Base-by-base conservation (phyloP, 306 rosid genomes). In the Calophaca sinica region DNA sequence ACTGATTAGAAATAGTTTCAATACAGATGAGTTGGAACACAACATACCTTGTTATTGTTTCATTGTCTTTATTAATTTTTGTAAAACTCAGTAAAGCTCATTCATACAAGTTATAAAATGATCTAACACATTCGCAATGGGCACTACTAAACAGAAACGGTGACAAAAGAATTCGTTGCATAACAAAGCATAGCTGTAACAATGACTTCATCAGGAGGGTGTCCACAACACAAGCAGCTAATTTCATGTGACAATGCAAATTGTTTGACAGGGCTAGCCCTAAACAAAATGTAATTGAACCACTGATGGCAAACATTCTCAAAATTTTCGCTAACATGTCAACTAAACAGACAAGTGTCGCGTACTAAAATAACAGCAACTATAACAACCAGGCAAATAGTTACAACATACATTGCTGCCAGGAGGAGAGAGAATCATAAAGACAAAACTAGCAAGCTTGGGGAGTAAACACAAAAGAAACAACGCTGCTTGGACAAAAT, bases 341-440 rank as follows among this genome's bases (percentile, higher is more conserved):
- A 79, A 81, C 78, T 77, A 57, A 75, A 77, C 80, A 78, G 82
- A 78, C 81, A 76, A 81, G 80, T 68, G 85, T 79, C 76, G 83
- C 88, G 78, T 69, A 58, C 77, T 82, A 69, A 73, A 80, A 74
- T 77, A 84, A 62, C 88, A 82, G 83, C 81, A 74, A 81, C 79
- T 67, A 68, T 82, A 78, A 78, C 77, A 79, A 76, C 81, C 87
- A 54, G 82, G 78, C 68, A 86, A 63, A 76, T 83, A 86, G 92
- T 83, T 87, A 83, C 96, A 90, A 83, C 96, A 90, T 87, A 85
- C 86, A 78, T 62, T 85, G 90, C 88, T 72, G 88, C 88, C 83
- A 83, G 75, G 82, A 76, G 82, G 71, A 62, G 67, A 80, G 77
- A 74, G 61, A 82, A 84, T 84, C 74, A 77, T 52, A 72, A 77